Evolutionary conservation across 129 eudicot genomes (phyloP).

Genomic region (Chrysanthemum seticuspe): DNA sequence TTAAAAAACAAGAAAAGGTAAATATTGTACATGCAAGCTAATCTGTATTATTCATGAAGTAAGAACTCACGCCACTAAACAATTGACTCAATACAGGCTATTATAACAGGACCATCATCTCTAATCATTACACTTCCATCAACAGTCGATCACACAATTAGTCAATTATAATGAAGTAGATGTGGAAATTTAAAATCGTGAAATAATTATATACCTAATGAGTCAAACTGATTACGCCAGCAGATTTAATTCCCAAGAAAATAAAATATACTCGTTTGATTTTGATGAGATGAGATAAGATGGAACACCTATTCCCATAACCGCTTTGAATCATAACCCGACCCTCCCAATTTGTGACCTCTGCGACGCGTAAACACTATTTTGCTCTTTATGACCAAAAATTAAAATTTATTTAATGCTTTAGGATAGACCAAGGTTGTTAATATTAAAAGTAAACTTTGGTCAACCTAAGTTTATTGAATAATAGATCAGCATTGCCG

Average conservation of each 20-base stretch:
- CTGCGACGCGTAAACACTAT: too few relatives aligned
- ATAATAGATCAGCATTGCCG: background rate
- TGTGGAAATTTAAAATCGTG: background rate
- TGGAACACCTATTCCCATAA: too few relatives aligned
- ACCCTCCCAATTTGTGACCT: too few relatives aligned
- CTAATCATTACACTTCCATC: conserved; percentile 14
- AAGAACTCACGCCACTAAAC: background rate
- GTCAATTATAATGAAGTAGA: conserved; percentile 13
- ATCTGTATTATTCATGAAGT: background rate
- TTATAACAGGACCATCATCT: conserved; percentile 3
- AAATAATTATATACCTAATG: background rate
- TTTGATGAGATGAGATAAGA: too few relatives aligned
- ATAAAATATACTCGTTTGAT: too few relatives aligned
- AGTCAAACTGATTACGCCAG: background rate
- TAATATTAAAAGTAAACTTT: too few relatives aligned
- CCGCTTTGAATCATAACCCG: too few relatives aligned
- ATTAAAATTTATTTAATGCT: too few relatives aligned
- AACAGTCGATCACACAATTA: background rate
- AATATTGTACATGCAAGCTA: conserved; percentile 11
- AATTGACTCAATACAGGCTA: conserved; percentile 1
- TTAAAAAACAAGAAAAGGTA: conserved; percentile 12
- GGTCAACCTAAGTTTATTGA: too few relatives aligned
- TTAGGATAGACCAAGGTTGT: too few relatives aligned
- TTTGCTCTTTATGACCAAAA: too few relatives aligned
- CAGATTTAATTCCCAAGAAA: too few relatives aligned